A percentile compares a stretch with the other conserved stretches of the same genome.
Evolutionary conservation across 306 rosid genomes (phyloP).

Genomic region (Begonia fuchsioides): DNA sequence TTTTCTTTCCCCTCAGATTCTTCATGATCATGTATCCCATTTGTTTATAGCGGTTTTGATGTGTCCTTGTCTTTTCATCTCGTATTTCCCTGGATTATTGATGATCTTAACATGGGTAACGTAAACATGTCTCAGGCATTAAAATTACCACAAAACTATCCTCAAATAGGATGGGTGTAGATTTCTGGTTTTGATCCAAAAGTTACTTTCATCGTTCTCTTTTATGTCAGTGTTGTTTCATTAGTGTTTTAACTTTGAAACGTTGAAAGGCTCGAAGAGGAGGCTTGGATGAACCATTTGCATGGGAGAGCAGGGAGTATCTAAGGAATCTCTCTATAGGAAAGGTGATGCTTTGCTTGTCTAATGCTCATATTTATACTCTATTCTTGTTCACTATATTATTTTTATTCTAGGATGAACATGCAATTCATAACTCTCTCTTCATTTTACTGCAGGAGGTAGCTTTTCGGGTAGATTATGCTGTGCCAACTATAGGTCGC

Average conservation of each 20-base stretch:
- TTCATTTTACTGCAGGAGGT: slow-evolving; percentile 42
- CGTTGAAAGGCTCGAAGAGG: slow-evolving; percentile 67
- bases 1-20: too few species aligned
- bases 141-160: too few species aligned
- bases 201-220: background rate
- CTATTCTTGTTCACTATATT: background rate
- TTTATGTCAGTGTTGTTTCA: background rate
- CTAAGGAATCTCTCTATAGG: slow-evolving; percentile 80
- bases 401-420: too few species aligned
- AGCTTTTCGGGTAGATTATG: slow-evolving; percentile 70
- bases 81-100: too few species aligned
- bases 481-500: slow-evolving; percentile 67
- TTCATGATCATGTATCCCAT: too few species aligned
- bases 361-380: background rate
- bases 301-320: slow-evolving; percentile 94
- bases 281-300: slow-evolving; percentile 81
- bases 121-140: too few species aligned
- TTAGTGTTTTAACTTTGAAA: background rate
- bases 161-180: too few species aligned
- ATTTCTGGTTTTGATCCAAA: too few species aligned
- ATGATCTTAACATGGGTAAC: too few species aligned
- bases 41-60: too few species aligned
- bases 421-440: too few species aligned
- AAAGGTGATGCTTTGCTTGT: slow-evolving; percentile 32
- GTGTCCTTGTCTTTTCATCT: too few species aligned